phyloP scores from a whole-genome alignment of 2,329 filamentous ascomycete genomes.

The Talaromyces marneffei region DNA sequence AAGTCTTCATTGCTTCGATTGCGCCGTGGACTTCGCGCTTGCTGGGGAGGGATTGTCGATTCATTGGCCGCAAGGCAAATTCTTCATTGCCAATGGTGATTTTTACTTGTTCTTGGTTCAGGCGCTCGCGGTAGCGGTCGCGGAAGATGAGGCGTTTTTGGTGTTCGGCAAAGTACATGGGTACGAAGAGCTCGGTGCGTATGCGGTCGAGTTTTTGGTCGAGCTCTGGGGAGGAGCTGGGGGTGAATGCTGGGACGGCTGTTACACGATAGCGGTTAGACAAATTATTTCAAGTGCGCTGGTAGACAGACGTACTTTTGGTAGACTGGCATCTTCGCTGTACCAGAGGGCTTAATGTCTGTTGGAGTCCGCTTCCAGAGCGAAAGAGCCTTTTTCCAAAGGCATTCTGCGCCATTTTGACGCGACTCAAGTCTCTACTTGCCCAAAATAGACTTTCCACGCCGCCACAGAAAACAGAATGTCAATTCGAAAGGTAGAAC shows the following conservation, averaged over 20 bases:
- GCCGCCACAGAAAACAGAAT: neutral
- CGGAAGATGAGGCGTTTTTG: conserved; percentile 39
- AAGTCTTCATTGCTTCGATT: conserved; percentile 32
- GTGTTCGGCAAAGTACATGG: conserved; percentile 31
- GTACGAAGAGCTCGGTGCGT: conserved; percentile 42
- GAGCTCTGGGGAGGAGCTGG: conserved; percentile 37
- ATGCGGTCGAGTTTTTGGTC: conserved; percentile 36
- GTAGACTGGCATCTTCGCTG: conserved; percentile 29
- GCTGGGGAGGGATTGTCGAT: conserved; percentile 28
- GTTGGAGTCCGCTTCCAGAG: conserved; percentile 30
- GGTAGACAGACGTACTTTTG: conserved; percentile 22
- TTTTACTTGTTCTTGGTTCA: conserved; percentile 37
- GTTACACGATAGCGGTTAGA: conserved; percentile 12
- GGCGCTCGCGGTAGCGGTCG: conserved; percentile 28
- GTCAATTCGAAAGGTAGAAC: neutral
- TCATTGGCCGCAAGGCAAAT: conserved; percentile 35
- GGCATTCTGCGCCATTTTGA: conserved; percentile 35
- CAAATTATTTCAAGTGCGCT: neutral
- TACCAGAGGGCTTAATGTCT: conserved; percentile 26
- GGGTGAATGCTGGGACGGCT: conserved; percentile 37
- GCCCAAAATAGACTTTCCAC: neutral
- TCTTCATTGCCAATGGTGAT: conserved; percentile 36
- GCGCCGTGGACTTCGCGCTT: conserved; percentile 28
- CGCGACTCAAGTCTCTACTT: neutral
- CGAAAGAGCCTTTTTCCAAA: conserved; percentile 36